Evolutionary conservation across 2,329 filamentous ascomycete genomes (phyloP), one percentile per base, ranked within the genome.

Genomic region (Phialophora tarda): DNA sequence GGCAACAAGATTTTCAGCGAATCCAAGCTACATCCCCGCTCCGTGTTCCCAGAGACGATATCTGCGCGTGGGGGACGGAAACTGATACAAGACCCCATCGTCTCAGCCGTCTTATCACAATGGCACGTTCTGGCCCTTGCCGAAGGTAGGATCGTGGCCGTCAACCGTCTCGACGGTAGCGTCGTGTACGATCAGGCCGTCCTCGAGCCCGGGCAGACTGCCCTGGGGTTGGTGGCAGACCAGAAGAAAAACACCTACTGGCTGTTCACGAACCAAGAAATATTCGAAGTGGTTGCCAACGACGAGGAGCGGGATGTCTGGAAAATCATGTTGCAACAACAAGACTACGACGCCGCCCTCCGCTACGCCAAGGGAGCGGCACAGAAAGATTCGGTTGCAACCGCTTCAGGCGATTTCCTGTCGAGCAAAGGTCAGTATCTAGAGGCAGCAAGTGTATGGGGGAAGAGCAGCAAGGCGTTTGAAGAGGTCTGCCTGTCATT

Each of bases 201-300:
- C 4, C 82, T 98, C 14, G 90, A 94, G 63, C 85, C 88, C 4
- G 91, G 90, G 0, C 91, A 97, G 73, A 89, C 85, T 73, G 88
- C 89, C 4, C 82, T 99, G n/a, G 93, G 91, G 0, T 85, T 99
- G 21, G 89, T 93, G 59, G 89, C 94, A 8, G 95, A 99, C 77
- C 86, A 91, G 67, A 94, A 95, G 77, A 97, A 97, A 82, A 96
- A 94, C 74, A 99, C 95, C 0, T 97, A 94, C 76, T 99, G 96
- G 95, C 85, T 99, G 1, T 96, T 98, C 75, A 98, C 94, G 0
- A 86, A 87, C 0, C 86, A 91, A 64, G 93, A 96, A 74, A 97
- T 99, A 59, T 97, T 93, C 72, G 95, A 99, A 79, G 90, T 99
- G 65, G 91, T 95, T 12, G 90, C 94, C 12, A 90, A 89, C 53